Base-by-base conservation (phyloP, 2,329 filamentous ascomycete genomes). In the Phialophora tarda region DNA sequence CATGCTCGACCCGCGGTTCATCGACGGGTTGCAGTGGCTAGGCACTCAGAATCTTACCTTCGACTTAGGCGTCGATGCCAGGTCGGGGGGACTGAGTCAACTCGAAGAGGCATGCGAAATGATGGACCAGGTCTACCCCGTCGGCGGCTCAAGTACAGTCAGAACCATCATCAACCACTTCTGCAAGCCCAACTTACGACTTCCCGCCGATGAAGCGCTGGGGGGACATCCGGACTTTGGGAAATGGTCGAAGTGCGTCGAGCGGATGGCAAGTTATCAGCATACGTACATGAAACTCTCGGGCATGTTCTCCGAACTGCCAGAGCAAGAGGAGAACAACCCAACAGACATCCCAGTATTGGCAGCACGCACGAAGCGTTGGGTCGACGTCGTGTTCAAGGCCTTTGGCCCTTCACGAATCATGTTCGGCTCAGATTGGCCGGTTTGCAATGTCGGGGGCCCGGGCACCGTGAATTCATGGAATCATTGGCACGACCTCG, bases 381-480 rank as follows among this genome's bases (percentile, higher is more conserved):
- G 91, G 89, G 84, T 92, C 1, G 85, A 88, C 67, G 86, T 89
- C 60, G 80, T 93, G 0, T 85, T 96, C 60, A 85, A 88, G 30
- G 85, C 85, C 1, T 97, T 97, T 74, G 88, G 90, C 1, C 80
- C 90, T 0, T 76, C 82, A 24, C 84, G 92, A 69, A 84, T 95
- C 75, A 93, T 98, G 89, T 97, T 95, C 78, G 93, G 90, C 26
- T 93, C 90, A 70, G 93, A 97, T 78, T 98, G 94, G 94, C 93
- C 94, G 1, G 89, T 97, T 0, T 96, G 92, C 79, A 93, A 92
- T 69, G 80, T 92, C 38, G 86, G 86, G 0, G 85, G 85, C 2
- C 84, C 84, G 0, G 79, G 78, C 0, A 82, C 82, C 50, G 80
- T 84, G 56, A 78, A 82, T 24, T 88, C 91, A 34, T 97, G 93